Evolutionary conservation across 352 stramenopile species (phyloP).

Genomic region (Pythium dissimile): DNA sequence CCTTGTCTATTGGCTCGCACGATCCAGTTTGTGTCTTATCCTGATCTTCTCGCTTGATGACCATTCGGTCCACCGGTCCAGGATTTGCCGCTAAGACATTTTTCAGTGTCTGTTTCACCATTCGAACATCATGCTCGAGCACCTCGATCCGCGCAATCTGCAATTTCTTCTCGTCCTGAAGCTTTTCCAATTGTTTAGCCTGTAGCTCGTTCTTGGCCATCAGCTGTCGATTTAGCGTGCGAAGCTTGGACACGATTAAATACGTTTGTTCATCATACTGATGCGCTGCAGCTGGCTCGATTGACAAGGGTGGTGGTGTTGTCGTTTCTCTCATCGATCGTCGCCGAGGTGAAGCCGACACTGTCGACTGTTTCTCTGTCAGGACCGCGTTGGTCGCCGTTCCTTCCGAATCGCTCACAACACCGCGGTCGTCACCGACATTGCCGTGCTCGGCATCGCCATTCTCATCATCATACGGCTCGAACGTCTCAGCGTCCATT

Average conservation of each 20-base stretch:
- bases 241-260: slow-evolving; percentile 43
- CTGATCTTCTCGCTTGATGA: not conserved
- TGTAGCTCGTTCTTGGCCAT: slow-evolving; percentile 46
- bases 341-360: not conserved
- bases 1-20: not conserved
- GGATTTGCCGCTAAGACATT: slow-evolving; percentile 13
- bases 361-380: too few relatives aligned
- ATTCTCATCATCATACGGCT: slow-evolving; percentile 28
- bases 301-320: not conserved
- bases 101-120: slow-evolving; percentile 52
- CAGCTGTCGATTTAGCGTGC: slow-evolving; percentile 45
- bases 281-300: not conserved
- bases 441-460: not conserved
- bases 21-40: too few relatives aligned
- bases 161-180: slow-evolving; percentile 57
- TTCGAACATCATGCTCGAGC: slow-evolving; percentile 37
- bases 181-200: slow-evolving; percentile 32
- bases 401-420: not conserved
- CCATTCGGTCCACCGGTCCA: not conserved
- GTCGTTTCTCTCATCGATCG: not conserved
- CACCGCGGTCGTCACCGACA: not conserved
- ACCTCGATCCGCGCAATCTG: slow-evolving; percentile 34
- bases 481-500: slow-evolving; percentile 32
- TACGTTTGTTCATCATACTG: slow-evolving; percentile 60
- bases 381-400: too few relatives aligned